Evolutionary conservation across 805 yeast species (phyloP).

Genomic region (Metschnikowia matae): DNA sequence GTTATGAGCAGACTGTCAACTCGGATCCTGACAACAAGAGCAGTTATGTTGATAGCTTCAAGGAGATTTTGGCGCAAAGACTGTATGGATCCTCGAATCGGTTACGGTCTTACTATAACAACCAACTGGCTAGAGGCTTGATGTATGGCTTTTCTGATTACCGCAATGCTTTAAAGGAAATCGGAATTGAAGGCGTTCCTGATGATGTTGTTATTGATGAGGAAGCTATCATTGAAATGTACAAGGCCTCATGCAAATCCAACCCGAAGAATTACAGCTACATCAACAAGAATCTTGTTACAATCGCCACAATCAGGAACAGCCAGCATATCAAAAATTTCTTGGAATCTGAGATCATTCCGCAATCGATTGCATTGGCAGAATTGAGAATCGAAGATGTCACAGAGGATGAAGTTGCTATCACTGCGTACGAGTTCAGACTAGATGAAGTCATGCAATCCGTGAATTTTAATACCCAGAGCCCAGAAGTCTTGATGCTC

Average conservation of each 20-base stretch:
- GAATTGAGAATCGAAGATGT: slow-evolving; percentile 39
- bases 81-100: slow-evolving; percentile 17
- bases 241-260: slow-evolving; percentile 24
- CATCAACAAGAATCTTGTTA: slow-evolving; percentile 27
- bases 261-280: slow-evolving; percentile 37
- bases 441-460: slow-evolving; percentile 45
- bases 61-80: slow-evolving; percentile 19
- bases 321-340: slow-evolving; percentile 21
- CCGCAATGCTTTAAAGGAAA: slow-evolving; percentile 24
- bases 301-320: slow-evolving; percentile 25
- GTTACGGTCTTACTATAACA: slow-evolving; percentile 27
- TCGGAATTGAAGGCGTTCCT: slow-evolving; percentile 26
- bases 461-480: slow-evolving; percentile 26
- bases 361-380: slow-evolving; percentile 30
- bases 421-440: slow-evolving; percentile 69
- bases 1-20: slow-evolving; percentile 35
- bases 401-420: slow-evolving; percentile 58
- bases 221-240: slow-evolving; percentile 32
- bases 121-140: slow-evolving; percentile 24
- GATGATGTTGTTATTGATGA: slow-evolving; percentile 25
- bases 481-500: slow-evolving; percentile 35
- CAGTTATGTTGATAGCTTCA: slow-evolving; percentile 37
- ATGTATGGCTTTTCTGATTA: slow-evolving; percentile 35
- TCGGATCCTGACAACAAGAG: slow-evolving; percentile 31
- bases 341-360: slow-evolving; percentile 31